Percentiles rank a stretch among this genome's conserved stretches.
Evolutionary conservation across 2,329 filamentous ascomycete genomes (phyloP).

Genomic region (Monosporascus sp.): DNA sequence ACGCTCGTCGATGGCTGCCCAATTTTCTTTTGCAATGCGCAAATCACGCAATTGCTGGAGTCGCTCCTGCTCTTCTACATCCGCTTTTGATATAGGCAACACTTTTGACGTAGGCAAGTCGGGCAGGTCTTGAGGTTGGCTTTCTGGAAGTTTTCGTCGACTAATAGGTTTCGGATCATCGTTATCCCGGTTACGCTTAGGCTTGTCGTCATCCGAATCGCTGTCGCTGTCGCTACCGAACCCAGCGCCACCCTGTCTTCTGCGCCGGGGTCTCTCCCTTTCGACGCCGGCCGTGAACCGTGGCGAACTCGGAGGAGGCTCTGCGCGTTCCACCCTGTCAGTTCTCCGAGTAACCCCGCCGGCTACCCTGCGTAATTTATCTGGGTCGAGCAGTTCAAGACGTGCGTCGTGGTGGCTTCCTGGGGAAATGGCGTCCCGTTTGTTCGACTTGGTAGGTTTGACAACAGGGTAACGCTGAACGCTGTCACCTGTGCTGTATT

Average conservation of each 20-base stretch:
- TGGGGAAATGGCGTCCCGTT: background rate
- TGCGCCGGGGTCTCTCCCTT: background rate
- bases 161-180: background rate
- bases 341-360: background rate
- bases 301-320: background rate
- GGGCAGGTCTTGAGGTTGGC: background rate
- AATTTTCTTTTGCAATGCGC: background rate
- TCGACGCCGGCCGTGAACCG: background rate
- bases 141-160: background rate
- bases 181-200: background rate
- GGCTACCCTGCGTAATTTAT: background rate
- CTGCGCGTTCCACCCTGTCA: background rate
- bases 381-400: background rate
- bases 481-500: background rate
- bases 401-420: background rate
- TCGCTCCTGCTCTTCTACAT: background rate
- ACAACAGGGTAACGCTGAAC: background rate
- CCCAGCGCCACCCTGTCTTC: background rate
- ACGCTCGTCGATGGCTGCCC: background rate
- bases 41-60: background rate
- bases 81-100: background rate
- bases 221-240: background rate
- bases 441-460: background rate
- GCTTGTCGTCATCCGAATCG: background rate
- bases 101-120: background rate